Conservation (phyloP, 2,329 filamentous ascomycete species). For the Zopfia rhizophila region DNA sequence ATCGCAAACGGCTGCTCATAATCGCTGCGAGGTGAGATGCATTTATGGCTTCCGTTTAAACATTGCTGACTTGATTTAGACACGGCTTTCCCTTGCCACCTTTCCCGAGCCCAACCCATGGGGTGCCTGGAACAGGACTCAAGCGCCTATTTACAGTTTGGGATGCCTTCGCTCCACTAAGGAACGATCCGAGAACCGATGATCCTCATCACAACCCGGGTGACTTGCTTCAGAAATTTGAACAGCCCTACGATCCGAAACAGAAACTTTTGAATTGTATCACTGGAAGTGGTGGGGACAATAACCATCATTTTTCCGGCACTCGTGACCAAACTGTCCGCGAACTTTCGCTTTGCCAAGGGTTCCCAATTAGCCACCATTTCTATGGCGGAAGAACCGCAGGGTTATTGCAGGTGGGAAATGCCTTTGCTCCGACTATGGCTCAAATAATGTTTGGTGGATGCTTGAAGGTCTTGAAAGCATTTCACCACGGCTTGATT, state of each 20-base stretch:
- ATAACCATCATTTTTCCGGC: constrained; percentile 28
- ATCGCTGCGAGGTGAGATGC: constrained; percentile 35
- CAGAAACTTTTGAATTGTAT: no score
- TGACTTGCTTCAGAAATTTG: constrained; percentile 8
- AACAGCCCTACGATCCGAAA: constrained; percentile 17
- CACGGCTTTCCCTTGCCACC: constrained; percentile 37
- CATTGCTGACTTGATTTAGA: constrained; percentile 23
- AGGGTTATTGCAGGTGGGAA: constrained; percentile 33
- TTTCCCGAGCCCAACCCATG: constrained; percentile 40
- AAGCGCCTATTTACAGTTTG: constrained; percentile 30
- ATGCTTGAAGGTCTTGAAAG: constrained; percentile 26
- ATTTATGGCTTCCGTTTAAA: no score
- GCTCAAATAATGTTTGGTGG: constrained; percentile 18
- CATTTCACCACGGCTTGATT: constrained; percentile 38
- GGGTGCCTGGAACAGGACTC: constrained; percentile 31
- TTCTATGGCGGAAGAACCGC: constrained; percentile 22
- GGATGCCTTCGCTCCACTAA: constrained; percentile 30
- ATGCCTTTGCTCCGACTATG: constrained; percentile 32
- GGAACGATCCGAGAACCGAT: no score
- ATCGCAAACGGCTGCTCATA: constrained; percentile 38
- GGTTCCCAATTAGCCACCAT: constrained; percentile 18
- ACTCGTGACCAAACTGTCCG: constrained; percentile 26
- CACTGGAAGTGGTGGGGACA: constrained; percentile 26
- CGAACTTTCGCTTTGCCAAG: constrained; percentile 32
- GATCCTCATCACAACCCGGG: no score